These are phyloP conservation scores for Lasiosphaeris hirsuta DNA, from an alignment of 495 filamentous ascomycete species.

Conservation along the genomic window DNA sequence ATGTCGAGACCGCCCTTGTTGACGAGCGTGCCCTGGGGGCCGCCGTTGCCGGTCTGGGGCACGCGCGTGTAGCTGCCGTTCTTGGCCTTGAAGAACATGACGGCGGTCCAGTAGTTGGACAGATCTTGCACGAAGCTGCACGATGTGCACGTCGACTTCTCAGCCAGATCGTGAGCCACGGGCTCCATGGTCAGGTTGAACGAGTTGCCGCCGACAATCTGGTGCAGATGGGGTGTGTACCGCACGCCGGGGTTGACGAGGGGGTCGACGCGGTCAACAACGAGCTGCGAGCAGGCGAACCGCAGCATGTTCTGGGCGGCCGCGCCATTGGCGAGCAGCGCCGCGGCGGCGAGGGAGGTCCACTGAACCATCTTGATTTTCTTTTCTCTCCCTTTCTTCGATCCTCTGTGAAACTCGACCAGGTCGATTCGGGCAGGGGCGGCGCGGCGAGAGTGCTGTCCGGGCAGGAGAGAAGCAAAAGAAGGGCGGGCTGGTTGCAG, in stretches of 20 bases:
- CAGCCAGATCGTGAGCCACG: constrained; percentile 45
- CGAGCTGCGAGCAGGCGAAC: constrained; percentile 56
- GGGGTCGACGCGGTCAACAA: constrained; percentile 52
- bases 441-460: neutral
- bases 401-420: too few relatives aligned
- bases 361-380: constrained; percentile 47
- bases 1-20: constrained; percentile 42
- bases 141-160: constrained; percentile 64
- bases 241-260: constrained; percentile 49
- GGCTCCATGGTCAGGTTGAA: constrained; percentile 69
- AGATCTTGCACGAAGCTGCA: constrained; percentile 66
- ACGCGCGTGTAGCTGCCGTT: constrained; percentile 72
- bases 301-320: constrained; percentile 52
- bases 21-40: constrained; percentile 57
- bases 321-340: constrained; percentile 46
- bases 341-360: constrained; percentile 43
- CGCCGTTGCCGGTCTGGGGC: constrained; percentile 58
- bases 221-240: constrained; percentile 52
- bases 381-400: constrained; percentile 13
- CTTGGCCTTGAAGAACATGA: constrained; percentile 63
- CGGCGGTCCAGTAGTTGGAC: constrained; percentile 78
- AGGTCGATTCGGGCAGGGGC: neutral
- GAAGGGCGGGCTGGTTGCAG: neutral
- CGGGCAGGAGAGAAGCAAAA: neutral
- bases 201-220: constrained; percentile 57